phyloP scores from a whole-genome alignment of 2,329 filamentous ascomycete genomes.

The Hortaea sp. region DNA sequence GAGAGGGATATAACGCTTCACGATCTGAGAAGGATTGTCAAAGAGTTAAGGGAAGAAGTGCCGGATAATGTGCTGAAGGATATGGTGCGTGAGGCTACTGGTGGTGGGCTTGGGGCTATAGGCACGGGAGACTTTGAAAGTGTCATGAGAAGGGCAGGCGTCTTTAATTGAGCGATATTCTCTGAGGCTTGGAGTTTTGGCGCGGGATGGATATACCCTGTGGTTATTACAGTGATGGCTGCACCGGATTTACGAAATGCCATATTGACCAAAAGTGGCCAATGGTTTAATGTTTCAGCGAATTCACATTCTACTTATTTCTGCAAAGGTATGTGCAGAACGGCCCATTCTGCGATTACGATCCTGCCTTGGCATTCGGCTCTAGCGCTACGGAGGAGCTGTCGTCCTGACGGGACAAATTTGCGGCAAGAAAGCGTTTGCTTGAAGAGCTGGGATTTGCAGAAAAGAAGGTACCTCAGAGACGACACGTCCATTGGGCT shows the following conservation, averaged over 20 bases:
- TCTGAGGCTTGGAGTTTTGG: constrained; percentile 11
- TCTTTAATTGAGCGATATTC: constrained; percentile 53
- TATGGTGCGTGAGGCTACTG: constrained; percentile 93
- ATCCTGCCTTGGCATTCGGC: not conserved
- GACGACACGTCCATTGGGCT: too few species aligned
- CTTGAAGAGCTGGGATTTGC: too few species aligned
- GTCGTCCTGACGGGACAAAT: too few species aligned
- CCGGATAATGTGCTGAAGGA: constrained; percentile 75
- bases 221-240: not conserved
- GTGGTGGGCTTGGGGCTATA: constrained; percentile 65
- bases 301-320: too few species aligned
- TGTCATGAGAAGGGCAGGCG: constrained; percentile 75
- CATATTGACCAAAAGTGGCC: not conserved
- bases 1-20: constrained; percentile 63
- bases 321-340: not conserved
- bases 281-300: not conserved
- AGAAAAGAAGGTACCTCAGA: too few species aligned
- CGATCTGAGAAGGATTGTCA: constrained; percentile 69
- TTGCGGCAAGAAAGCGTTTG: too few species aligned
- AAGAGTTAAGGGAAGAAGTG: constrained; percentile 72
- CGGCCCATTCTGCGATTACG: not conserved
- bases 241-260: not conserved
- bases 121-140: constrained; percentile 71
- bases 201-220: constrained; percentile 1
- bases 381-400: not conserved